Evolutionary conservation across 805 yeast species (phyloP).

Genomic region (Saccharomyces jurei): DNA sequence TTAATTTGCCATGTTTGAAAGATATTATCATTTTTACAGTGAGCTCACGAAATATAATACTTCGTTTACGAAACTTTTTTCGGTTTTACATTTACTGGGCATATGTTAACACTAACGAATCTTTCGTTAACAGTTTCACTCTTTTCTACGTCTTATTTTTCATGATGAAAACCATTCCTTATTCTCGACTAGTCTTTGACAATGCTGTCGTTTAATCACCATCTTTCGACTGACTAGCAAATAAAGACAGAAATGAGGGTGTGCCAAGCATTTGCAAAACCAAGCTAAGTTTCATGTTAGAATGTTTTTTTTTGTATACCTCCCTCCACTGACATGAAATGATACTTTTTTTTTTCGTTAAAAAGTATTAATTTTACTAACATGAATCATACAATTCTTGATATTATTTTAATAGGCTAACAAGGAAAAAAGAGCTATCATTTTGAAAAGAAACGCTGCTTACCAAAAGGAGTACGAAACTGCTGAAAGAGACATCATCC

Average conservation of each 20-base stretch:
- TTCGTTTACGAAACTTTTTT: background rate
- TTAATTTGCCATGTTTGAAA: constrained; percentile 24
- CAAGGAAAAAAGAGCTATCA: constrained; percentile 55
- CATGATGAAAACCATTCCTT: constrained; percentile 46
- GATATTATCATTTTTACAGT: background rate
- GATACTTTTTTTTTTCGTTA: background rate
- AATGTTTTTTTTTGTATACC: background rate
- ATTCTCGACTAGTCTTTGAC: constrained; percentile 58
- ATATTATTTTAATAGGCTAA: constrained; percentile 32
- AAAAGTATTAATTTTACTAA: background rate
- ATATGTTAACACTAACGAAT: constrained; percentile 2
- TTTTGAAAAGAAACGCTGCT: constrained; percentile 92
- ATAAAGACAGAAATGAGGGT: background rate
- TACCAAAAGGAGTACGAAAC: constrained; percentile 91
- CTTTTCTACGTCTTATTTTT: background rate
- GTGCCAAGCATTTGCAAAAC: background rate
- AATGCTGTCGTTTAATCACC: constrained; percentile 67
- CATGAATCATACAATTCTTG: background rate
- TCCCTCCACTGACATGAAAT: background rate
- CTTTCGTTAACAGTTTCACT: constrained; percentile 1
- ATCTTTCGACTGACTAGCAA: constrained; percentile 61
- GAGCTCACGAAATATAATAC: constrained; percentile 5
- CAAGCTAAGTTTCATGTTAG: background rate
- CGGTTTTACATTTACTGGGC: background rate
- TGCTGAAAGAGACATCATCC: constrained; percentile 80